Percentiles rank a stretch among this genome's conserved stretches.
Evolutionary conservation across 768 basidiomycete genomes (phyloP).

Genomic region (Naematelia aurantialba): DNA sequence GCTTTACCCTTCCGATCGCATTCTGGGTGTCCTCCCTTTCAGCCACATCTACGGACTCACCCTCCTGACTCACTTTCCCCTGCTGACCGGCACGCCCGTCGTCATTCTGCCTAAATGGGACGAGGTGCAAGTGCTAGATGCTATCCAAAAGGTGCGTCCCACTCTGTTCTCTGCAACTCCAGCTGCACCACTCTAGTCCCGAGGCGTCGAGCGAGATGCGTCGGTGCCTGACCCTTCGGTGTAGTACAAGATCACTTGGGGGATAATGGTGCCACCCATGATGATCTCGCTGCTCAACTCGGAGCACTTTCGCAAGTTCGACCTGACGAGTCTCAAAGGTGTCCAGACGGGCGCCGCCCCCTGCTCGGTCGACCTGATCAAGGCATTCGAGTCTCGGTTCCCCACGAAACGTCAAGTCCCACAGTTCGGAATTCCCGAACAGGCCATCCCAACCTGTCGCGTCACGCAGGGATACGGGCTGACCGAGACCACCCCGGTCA

Average conservation of each 20-base stretch:
- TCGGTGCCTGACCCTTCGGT: conserved; percentile 40
- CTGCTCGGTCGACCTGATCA: conserved; percentile 62
- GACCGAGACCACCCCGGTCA: conserved; percentile 76
- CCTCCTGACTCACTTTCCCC: conserved; percentile 30
- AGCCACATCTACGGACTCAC: conserved; percentile 55
- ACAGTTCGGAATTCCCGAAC: background rate
- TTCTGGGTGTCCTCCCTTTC: conserved; percentile 66
- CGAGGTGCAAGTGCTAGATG: conserved; percentile 62
- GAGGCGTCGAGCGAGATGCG: no score
- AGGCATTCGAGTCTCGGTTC: conserved; percentile 54
- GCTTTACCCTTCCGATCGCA: conserved; percentile 54
- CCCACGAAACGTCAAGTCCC: conserved; percentile 4
- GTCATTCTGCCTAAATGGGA: conserved; percentile 63
- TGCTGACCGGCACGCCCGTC: conserved; percentile 43
- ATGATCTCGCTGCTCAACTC: conserved; percentile 69
- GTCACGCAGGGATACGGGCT: conserved; percentile 56
- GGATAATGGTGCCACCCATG: conserved; percentile 63
- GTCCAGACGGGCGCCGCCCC: conserved; percentile 79
- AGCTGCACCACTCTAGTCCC: no score
- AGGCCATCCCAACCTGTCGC: background rate
- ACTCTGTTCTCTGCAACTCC: background rate
- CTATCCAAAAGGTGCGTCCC: conserved; percentile 52
- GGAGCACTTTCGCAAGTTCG: conserved; percentile 61
- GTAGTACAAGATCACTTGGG: conserved; percentile 60
- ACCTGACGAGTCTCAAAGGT: conserved; percentile 60